Base-by-base conservation (phyloP, 345 rosid genomes). In the Gossypium sturtianum region DNA sequence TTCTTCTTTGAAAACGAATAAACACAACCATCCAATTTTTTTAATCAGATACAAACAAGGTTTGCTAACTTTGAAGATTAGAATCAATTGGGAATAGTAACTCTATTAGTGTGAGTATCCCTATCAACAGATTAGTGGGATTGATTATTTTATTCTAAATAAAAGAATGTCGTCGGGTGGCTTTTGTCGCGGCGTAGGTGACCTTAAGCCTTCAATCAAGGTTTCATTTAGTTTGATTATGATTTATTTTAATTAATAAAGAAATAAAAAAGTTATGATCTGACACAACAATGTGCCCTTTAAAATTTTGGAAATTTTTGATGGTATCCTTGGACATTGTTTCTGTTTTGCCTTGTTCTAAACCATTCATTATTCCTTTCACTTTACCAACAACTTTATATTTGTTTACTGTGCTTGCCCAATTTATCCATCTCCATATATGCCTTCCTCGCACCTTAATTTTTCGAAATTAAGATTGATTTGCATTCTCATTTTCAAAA, bases 111-210 rank as follows among this genome's bases (percentile, higher is more conserved):
- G 87, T 86, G 89, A 87, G 82, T 84, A 87, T 80, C 91, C 61
- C 71, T 78, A 76, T 84, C 93, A 80, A 73, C 83, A 82, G 45
- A 19, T 15, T 47, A 59, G 57, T 20, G 17, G 17, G 68, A 80
- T 74, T 75, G 56, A 41, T 71, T 73, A 43, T 72, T 4, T 34
- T 34, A 34, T 34, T 34, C 38, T 34, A 34, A 34, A 34, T 34
- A 34, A 34, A 73, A 77, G 52, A 75, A 80, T 66, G 83, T 82
- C 82, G 84, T 86, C 81, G 66, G 71, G 73, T 38, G 80, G 85
- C 83, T 79, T 78, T 87, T 87, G 93, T 89, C 90, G 80, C 6
- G 80, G 77, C 77, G 54, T 68, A 76, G 64, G 60, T 60, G 67
- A 75, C 73, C 79, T 48, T 56, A 9, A 10, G 67, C 67, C 67